Evolutionary conservation across 2,329 filamentous ascomycete species (phyloP).

Genomic region (Tolypocladium pustulatum): DNA sequence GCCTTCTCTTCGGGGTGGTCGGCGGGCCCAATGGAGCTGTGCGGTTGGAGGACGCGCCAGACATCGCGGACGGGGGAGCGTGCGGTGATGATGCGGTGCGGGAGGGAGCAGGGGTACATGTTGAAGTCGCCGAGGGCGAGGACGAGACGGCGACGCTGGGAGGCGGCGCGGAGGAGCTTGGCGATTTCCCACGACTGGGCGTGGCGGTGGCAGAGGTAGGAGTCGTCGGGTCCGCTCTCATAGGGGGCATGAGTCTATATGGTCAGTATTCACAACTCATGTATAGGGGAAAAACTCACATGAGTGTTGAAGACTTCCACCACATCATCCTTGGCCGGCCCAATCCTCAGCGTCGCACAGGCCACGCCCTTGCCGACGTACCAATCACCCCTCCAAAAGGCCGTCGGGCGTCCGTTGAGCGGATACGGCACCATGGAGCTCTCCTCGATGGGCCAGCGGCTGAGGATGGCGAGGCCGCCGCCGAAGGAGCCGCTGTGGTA

Average conservation of each 20-base stretch:
- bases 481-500: slow-evolving; percentile 86
- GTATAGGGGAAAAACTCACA: slow-evolving; percentile 30
- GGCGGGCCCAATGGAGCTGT: slow-evolving; percentile 69
- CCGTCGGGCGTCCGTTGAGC: slow-evolving; percentile 87
- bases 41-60: slow-evolving; percentile 76
- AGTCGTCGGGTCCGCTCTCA: slow-evolving; percentile 66
- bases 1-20: slow-evolving; percentile 56
- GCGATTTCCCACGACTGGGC: slow-evolving; percentile 93
- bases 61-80: slow-evolving; percentile 70
- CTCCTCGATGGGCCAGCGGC: slow-evolving; percentile 85
- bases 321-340: slow-evolving; percentile 51
- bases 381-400: slow-evolving; percentile 93
- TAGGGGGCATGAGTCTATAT: slow-evolving; percentile 69
- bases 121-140: slow-evolving; percentile 92
- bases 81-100: slow-evolving; percentile 71
- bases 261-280: neutral
- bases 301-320: slow-evolving; percentile 92
- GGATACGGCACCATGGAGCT: slow-evolving; percentile 78
- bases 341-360: slow-evolving; percentile 66
- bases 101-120: slow-evolving; percentile 80
- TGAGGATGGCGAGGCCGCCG: slow-evolving; percentile 78
- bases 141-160: slow-evolving; percentile 71
- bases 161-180: slow-evolving; percentile 74
- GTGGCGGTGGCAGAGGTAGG: slow-evolving; percentile 81
- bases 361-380: slow-evolving; percentile 93